A percentile compares a stretch with the other conserved stretches of the same genome.
phyloP scores from a whole-genome alignment of 2,329 filamentous ascomycete genomes.

The Claviceps sp. region DNA sequence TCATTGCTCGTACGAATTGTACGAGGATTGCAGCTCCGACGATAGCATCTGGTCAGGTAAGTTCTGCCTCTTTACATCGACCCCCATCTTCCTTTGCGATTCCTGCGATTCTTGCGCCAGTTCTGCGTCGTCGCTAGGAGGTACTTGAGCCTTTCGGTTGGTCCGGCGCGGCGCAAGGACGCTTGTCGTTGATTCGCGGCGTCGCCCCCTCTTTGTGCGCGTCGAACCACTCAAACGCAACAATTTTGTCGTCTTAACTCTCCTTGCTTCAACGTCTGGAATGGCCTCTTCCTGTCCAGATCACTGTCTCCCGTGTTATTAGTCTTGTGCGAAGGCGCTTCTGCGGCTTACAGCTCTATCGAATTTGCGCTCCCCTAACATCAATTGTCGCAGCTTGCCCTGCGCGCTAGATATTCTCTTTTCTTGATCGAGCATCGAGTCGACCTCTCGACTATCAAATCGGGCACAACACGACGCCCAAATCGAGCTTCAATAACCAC shows the following conservation, averaged over 20 bases:
- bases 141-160: too few species aligned
- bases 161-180: too few species aligned
- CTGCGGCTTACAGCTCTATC: background rate
- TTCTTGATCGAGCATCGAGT: too few species aligned
- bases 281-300: slow-evolving; percentile 1
- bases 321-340: too few species aligned
- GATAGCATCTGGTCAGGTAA: background rate
- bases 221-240: background rate
- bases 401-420: background rate
- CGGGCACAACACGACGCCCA: background rate
- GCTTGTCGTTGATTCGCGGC: background rate
- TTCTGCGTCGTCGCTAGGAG: too few species aligned
- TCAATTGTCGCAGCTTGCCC: background rate
- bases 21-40: background rate
- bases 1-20: slow-evolving; percentile 3
- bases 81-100: background rate
- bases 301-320: background rate
- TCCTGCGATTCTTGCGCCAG: background rate
- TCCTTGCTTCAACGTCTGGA: background rate
- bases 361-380: background rate
- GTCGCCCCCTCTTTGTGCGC: slow-evolving; percentile 1
- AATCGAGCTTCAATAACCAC: background rate
- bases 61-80: background rate
- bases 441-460: background rate
- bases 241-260: background rate